A percentile compares a stretch with the other conserved stretches of the same genome.
Conservation (phyloP, 2,329 filamentous ascomycete genomes). For the Claviceps quebecensis region DNA sequence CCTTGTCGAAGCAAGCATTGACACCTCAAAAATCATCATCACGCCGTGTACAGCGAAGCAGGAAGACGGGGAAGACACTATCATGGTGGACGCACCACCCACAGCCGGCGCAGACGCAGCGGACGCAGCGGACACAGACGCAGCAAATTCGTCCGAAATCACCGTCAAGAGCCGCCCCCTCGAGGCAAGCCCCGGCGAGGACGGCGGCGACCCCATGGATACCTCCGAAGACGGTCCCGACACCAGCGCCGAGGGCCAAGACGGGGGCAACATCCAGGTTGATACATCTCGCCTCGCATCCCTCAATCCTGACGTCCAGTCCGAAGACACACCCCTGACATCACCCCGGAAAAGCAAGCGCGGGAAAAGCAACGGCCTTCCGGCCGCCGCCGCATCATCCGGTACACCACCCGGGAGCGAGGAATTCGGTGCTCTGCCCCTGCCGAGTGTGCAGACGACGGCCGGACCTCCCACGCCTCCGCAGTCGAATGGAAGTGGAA, state of each 20-base stretch:
- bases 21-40: conserved; percentile 31
- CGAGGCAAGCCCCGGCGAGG: conserved; percentile 5
- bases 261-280: conserved; percentile 31
- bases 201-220: conserved; percentile 22
- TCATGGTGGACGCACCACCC: conserved; percentile 33
- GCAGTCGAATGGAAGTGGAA: conserved; percentile 48
- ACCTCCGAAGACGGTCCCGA: conserved; percentile 22
- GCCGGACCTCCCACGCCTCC: conserved; percentile 49
- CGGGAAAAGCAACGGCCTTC: conserved; percentile 10
- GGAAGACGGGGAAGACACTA: conserved; percentile 30
- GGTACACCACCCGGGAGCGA: conserved; percentile 36
- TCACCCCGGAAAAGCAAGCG: conserved; percentile 14
- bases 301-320: conserved; percentile 11
- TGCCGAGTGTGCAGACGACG: conserved; percentile 13
- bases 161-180: conserved; percentile 24
- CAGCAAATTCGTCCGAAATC: conserved; percentile 29
- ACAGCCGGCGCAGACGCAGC: no score
- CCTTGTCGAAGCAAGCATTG: conserved; percentile 55
- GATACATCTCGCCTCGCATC: conserved; percentile 26
- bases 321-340: conserved; percentile 6
- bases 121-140: neutral
- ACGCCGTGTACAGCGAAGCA: conserved; percentile 21
- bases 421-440: conserved; percentile 24
- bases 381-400: conserved; percentile 9
- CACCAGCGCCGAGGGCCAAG: conserved; percentile 12